phyloP scores from a whole-genome alignment of 2,329 filamentous ascomycete genomes.

The Fusarium brevicatenulatum region DNA sequence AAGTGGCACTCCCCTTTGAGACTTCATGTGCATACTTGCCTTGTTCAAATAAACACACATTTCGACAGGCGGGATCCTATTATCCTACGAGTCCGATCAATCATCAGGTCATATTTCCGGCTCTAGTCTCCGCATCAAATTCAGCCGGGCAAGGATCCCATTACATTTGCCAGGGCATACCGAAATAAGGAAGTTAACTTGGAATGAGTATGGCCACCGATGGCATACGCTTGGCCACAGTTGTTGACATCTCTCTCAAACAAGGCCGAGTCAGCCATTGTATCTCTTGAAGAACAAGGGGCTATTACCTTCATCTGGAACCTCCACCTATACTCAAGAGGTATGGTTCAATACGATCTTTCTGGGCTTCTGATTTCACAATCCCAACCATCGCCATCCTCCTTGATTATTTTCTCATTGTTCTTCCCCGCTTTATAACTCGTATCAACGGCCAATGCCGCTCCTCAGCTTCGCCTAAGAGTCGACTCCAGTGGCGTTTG shows the following conservation, averaged over 20 bases:
- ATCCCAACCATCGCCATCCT: not conserved
- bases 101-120: not conserved
- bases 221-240: constrained; percentile 21
- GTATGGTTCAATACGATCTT: not conserved
- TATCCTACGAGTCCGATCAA: not conserved
- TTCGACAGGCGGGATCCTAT: not conserved
- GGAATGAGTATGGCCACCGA: constrained; percentile 34
- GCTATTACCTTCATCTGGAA: not conserved
- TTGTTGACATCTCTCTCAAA: constrained; percentile 28
- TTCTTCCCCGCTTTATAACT: constrained; percentile 9
- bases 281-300: constrained; percentile 1
- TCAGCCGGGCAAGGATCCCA: constrained; percentile 15
- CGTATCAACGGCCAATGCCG: constrained; percentile 11
- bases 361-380: not conserved
- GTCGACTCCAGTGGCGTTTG: constrained; percentile 34
- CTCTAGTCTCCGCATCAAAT: not conserved
- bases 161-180: constrained; percentile 21
- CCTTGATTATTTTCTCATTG: not conserved
- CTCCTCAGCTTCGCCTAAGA: not conserved
- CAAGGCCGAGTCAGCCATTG: constrained; percentile 18
- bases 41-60: not conserved
- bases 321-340: constrained; percentile 5
- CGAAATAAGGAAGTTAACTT: constrained; percentile 21
- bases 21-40: not conserved
- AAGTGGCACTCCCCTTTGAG: constrained; percentile 29